Evolutionary conservation across 1,284 basidiomycete genomes (phyloP), one percentile per base, ranked within the genome.

Genomic region (Ganoderma lingzhi): DNA sequence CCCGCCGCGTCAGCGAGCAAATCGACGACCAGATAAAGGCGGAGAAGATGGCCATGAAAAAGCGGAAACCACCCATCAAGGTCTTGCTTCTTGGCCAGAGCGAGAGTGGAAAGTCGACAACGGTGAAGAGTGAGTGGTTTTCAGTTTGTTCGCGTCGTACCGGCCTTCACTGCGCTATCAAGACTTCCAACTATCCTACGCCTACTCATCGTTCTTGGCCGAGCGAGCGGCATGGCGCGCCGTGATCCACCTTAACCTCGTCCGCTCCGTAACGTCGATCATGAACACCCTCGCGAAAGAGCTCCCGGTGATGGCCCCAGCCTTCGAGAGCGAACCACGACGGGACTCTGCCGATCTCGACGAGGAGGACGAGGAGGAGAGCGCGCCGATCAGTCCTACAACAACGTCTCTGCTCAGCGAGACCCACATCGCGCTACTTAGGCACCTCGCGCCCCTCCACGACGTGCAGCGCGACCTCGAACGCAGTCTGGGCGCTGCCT

Each of bases 21-120:
- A 93, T 93, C 72, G 91, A 93, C 82, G 89, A 90, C 67, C 85
- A 88, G 76, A 80, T 93, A 55, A 83, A 85, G 60, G 82, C 80
- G 61, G 90, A 92, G 74, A 84, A 81, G 71, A 82, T 83, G 17
- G 83, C 80, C 0, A 79, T 87, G 68, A 89, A 83, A 80, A 89
- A 84, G 80, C 87, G 82, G 74, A 84, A 83, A 71, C 79, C 80
- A 63, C 85, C 88, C 0, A 85, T 91, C 71, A 88, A 89, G 74
- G 80, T 92, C 41, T 81, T 92, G 68, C 81, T 91, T 53, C 82
- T 92, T 6, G 90, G 86, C 6, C 78, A 79, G 71, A 78, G 77
- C 61, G 78, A 79, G 70, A 79, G 77, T 61, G 78, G 77, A 28
- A 90, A 91, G 78, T 89, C 87, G 0, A 91, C 90, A 6, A 90